Evolutionary conservation across 164 flowering plant genomes (phyloP), one percentile per base, ranked within the genome.

Genomic region (Liriodendron chinense): DNA sequence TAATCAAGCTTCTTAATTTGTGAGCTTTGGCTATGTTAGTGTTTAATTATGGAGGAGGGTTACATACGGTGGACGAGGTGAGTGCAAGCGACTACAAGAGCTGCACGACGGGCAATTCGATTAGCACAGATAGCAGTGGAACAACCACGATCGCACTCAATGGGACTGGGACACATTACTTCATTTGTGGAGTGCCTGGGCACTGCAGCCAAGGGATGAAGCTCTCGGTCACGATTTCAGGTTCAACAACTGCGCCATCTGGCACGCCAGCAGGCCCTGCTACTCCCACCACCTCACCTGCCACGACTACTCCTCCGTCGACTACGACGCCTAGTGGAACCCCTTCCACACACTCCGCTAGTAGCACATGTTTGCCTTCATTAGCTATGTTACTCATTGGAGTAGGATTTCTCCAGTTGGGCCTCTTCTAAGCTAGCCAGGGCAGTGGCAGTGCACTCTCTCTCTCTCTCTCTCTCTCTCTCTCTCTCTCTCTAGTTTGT

Each of bases 121-220:
- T 87, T n/a, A 76, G 66, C 8, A 47, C 85, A 1, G 86, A 84
- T 62, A 82, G 77, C 74, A 77, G 78, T 25, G 87, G 87, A 28
- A 16, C 82, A 26, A 80, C 89, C 66, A 76, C 84, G 18, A 73
- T 88, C 47, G 0, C 78, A n/a, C 86, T 89, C 59, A 87, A 74
- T 53, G 80, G 83, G 0, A 48, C 86, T 0, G 93, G 90, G 1
- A 63, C 79, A 2, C 88, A 79, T 67, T 84, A 85, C 85, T 89
- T 79, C 85, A 83, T 89, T 49, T 89, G 91, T 49, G 84, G 83
- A 2, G 77, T 72, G 0, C 3, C 68, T 16, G 84, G 89, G 1
- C 93, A 89, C 57, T 89, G 91, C 57, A 22, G 53, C 25, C 47
- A 72, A 9, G 92, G 92, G 47, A 85, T 85, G 92, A 89, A 89